These are phyloP conservation scores for Fagus sylvatica DNA, from an alignment of 306 rosid species.

Conservation along the genomic window DNA sequence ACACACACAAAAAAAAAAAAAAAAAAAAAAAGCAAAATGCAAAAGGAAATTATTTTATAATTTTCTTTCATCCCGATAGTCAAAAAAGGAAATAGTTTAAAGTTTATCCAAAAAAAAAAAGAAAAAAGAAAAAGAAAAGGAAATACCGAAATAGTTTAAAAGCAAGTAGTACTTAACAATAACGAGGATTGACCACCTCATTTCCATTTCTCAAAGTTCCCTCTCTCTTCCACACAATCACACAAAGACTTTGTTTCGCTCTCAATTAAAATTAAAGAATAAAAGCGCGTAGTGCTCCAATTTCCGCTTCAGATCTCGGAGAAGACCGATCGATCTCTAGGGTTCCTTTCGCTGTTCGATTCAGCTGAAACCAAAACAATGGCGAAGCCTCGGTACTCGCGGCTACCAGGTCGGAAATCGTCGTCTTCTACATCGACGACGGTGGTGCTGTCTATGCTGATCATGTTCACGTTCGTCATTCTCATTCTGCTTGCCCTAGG, in stretches of 20 bases:
- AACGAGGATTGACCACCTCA: no score
- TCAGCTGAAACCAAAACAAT: slow-evolving; percentile 28
- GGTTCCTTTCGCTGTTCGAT: slow-evolving; percentile 2
- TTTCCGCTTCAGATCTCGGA: background rate
- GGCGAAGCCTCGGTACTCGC: slow-evolving; percentile 69
- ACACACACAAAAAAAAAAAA: no score
- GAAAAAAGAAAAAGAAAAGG: no score
- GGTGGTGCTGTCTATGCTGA: slow-evolving; percentile 57
- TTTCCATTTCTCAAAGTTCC: background rate
- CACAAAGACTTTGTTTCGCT: background rate
- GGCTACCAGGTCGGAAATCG: slow-evolving; percentile 61
- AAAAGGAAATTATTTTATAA: no score
- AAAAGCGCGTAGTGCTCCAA: background rate
- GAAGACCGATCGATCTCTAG: slow-evolving; percentile 8
- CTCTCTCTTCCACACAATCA: background rate
- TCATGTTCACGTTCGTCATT: slow-evolving; percentile 71
- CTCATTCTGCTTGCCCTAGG: slow-evolving; percentile 90
- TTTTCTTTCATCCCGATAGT: no score
- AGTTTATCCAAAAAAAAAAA: no score
- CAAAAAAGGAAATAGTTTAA: no score
- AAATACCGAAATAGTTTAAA: no score
- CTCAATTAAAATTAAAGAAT: background rate
- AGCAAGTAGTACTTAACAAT: no score
- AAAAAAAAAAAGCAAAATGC: no score
- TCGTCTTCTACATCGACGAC: slow-evolving; percentile 48